Evolutionary conservation across 164 flowering plant species (phyloP), one percentile per base, ranked within the genome.

Genomic region (Vitis riparia): DNA sequence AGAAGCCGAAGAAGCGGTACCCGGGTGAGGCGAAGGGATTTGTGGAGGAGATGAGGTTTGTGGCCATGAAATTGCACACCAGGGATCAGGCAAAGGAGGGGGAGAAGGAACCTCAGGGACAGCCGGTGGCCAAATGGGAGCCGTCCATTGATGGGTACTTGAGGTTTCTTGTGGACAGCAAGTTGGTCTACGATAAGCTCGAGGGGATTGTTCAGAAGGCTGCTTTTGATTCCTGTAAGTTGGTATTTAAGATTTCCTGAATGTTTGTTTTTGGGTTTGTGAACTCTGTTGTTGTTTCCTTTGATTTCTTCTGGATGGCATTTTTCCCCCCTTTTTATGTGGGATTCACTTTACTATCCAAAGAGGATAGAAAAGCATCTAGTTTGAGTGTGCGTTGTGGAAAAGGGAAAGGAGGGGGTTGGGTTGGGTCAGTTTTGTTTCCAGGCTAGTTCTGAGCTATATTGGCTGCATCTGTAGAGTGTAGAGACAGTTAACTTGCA

Each of bases 1-100:
- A 88, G 88, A 84, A 80, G 79, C 74, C 83, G 48, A 82, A 79
- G 77, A 87, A 84, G 80, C 63, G 88, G 71, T 87, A 89, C 65
- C 90, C 93, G 0, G 93, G 91, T 1, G 97, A 90, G 80, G 80
- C 86, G 29, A 90, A 89, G 76, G 98, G 97, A 73, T 95, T 95
- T 76, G 97, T 93, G 76, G 97, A 86, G 87, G 99, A 95, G 81
- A 91, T 93, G 98, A 83, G 94, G 73, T 89, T 87, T 68, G 97
- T 93, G 75, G 98, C 99, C 0, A 90, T 95, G 98, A 95, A 85
- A 68, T 70, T 95, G 85, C 99, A 95, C 73, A 95, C 97, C 0
- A 93, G 58, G 66, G 98, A 95, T 62, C 97, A 92, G 70, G 86
- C 98, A 0, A 95, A 72, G 72, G 98, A 92, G 65, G 99, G 99